Base-by-base conservation (phyloP, 352 stramenopile genomes). In the Phytophthora nicotianae region DNA sequence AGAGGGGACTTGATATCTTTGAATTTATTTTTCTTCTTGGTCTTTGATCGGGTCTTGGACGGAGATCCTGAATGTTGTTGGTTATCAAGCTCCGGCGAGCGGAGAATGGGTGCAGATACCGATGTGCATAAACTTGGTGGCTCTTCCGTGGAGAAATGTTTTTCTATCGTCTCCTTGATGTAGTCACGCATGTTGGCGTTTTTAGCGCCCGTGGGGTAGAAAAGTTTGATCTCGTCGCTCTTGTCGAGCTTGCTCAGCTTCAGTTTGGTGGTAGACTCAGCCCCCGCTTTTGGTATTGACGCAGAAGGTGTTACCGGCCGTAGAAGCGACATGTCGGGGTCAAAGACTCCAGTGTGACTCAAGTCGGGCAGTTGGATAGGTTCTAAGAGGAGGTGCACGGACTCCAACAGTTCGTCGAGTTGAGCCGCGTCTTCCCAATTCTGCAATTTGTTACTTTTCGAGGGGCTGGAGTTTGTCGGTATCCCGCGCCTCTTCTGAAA, bases 181-280 rank as follows among this genome's bases (percentile, higher is more conserved):
- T 83, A 86, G 50, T 90, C 79, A 21, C 81, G 75, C 52, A 92
- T 86, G 58, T 90, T 89, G 27, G 66, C 50, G 35, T 88, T 92
- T 65, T 92, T 92, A 23, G 78, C 75, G 0, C 83, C 83, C 0
- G 75, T 85, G 8, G 83, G 74, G 45, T 92, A 92, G 47, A 92
- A 91, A 13, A 92, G 62, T 49, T 84, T 80, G 50, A 79, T 41
- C 3, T 83, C 75, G 10, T 68, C 68, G 23, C 54, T 59, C 19
- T 70, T 69, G 37, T 77, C 68, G 27, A 81, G 43, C 32, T 74
- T 81, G 6, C 47, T 60, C 0, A 74, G 49, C 17, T 71, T 64
- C n/a, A 81, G 43, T 20, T 67, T 73, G 13, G 42, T 59, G 9
- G 27, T 5, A 2, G 54, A 16, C 17, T 64, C 33, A 5, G 10